Evolutionary conservation across 108 stramenopile genomes (phyloP), one percentile per base, ranked within the genome.

Genomic region (Parietichytrium sp.): DNA sequence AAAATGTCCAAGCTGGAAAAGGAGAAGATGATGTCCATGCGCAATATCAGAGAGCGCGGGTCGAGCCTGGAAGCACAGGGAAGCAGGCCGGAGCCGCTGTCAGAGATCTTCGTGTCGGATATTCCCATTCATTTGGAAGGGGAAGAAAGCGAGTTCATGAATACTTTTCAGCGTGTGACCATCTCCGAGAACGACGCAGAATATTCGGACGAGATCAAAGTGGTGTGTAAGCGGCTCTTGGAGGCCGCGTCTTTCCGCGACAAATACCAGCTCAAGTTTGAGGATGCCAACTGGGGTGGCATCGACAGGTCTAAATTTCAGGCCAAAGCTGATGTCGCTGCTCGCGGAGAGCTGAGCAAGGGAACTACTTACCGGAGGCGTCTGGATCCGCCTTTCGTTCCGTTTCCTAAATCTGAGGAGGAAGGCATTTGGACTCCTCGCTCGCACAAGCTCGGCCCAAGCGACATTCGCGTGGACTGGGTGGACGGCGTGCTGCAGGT

Each of bases 31-130:
- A n/a, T n/a, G n/a, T n/a, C n/a, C n/a, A n/a, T n/a, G n/a, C n/a
- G n/a, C n/a, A n/a, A n/a, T n/a, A n/a, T n/a, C n/a, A n/a, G n/a
- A n/a, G n/a, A n/a, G n/a, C n/a, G n/a, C n/a, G n/a, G n/a, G n/a
- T n/a, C n/a, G n/a, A n/a, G n/a, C n/a, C n/a, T n/a, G n/a, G n/a
- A n/a, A n/a, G n/a, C n/a, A n/a, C n/a, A n/a, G n/a, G n/a, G n/a
- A n/a, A n/a, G n/a, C n/a, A n/a, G n/a, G n/a, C n/a, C n/a, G 15
- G 54, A 55, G 15, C 25, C 23, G 16, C 20, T 72, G 33, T 33
- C 61, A 7, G 61, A 72, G 42, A 72, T 72, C 33, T 72, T 72
- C 3, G 61, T 72, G 42, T 42, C 61, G 42, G 61, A 72, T 45
- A 72, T 72, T 45, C 61, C 61, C n/a, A 42, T 72, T 0, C 61